Conservation (phyloP, 805 yeast genomes). For the Saccharomyces paradoxus region DNA sequence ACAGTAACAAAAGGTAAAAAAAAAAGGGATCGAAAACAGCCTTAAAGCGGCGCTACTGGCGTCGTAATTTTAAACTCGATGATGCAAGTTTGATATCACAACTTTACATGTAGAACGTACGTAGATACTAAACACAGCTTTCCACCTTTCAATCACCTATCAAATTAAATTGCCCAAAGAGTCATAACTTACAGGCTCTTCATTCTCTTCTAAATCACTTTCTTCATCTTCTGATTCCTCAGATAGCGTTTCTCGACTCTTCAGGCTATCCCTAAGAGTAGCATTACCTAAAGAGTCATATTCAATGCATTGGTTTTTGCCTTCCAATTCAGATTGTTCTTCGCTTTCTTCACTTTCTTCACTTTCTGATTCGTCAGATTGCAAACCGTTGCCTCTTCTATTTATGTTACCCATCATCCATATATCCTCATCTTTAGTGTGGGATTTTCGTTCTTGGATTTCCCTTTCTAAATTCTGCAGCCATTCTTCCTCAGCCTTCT, state of each 20-base stretch:
- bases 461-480: conserved; percentile 60
- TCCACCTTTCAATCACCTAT: background rate
- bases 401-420: conserved; percentile 80
- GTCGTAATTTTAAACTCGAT: too few relatives aligned
- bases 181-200: conserved; percentile 17
- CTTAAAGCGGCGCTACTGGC: too few relatives aligned
- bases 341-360: conserved; percentile 15
- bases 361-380: conserved; percentile 12
- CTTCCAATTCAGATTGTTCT: conserved; percentile 10
- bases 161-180: conserved; percentile 20
- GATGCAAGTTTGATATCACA: too few relatives aligned
- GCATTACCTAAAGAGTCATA: conserved; percentile 19
- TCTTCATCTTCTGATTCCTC: background rate
- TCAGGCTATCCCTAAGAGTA: conserved; percentile 1
- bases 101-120: background rate
- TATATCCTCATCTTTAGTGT: conserved; percentile 47
- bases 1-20: background rate
- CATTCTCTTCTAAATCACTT: conserved; percentile 11
- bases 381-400: conserved; percentile 29
- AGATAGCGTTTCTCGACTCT: background rate
- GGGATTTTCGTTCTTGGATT: conserved; percentile 50
- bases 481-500: conserved; percentile 67
- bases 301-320: conserved; percentile 2
- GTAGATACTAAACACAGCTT: background rate
- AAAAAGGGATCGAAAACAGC: background rate